Evolutionary conservation across 2,329 filamentous ascomycete genomes (phyloP), one percentile per base, ranked within the genome.

Genomic region (Ophiocordyceps camponoti-saundersi): DNA sequence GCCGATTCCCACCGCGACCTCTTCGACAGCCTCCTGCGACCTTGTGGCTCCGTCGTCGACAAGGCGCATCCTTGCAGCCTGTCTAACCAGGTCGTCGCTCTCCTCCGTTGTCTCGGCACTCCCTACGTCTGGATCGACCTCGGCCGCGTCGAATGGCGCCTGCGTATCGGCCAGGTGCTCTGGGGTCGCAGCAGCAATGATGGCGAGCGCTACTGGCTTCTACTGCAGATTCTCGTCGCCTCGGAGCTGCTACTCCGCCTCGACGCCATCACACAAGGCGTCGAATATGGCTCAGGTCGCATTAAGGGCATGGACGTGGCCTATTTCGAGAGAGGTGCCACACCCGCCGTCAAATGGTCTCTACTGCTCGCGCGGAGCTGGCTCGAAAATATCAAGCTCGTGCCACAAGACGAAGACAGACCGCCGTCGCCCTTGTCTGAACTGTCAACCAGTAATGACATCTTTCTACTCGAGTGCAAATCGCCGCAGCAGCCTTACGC

Each of bases 111-210:
- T 11, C 68, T 87, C 42, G 75, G 73, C 0, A 65, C 75, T 8
- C 71, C 78, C 47, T 80, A 81, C 48, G 73, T 84, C 43, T 87
- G 82, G 82, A 72, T 82, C 46, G 81, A 87, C 60, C 82, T 87
- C 52, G 82, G 80, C 20, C 71, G 79, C 30, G 78, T 86, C 7
- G 82, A 86, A 57, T 86, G 81, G 81, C 73, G 82, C 36, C 81
- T 87, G 48, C 71, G 80, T 13, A 66, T 87, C 1, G 82, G 82
- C 7, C 82, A 85, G 60, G 70, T 86, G 41, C 62, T 87, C 2
- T 87, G 82, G 81, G 79, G 73, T 16, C 64, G 67, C 16, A 62
- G 66, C 6, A 57, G 68, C 23, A 71, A 73, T 41, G 73, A 75
- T 51, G 66, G 79, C 48, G 77, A 82, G 59, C 73, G 76, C 49